Conservation (phyloP, 1,284 basidiomycete genomes). For the Cryptococcus floricola region DNA sequence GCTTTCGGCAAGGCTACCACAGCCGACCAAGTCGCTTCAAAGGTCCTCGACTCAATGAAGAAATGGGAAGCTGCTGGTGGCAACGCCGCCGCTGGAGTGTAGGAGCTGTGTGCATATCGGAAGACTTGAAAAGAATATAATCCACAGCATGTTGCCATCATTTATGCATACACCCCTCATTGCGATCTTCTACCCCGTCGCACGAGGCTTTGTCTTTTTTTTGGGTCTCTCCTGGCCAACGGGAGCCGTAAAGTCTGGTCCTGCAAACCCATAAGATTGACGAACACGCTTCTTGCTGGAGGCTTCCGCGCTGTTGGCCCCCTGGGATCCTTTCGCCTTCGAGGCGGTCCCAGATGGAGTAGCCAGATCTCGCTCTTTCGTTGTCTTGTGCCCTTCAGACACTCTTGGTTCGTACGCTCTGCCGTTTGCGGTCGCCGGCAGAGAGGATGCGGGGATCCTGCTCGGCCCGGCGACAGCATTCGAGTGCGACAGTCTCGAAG, state of each 20-base stretch:
- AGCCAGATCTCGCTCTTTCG: no score
- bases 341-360: background rate
- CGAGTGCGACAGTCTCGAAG: no score
- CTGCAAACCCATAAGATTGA: background rate
- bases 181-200: background rate
- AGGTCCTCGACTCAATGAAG: constrained; percentile 54
- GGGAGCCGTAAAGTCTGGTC: no score
- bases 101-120: background rate
- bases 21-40: constrained; percentile 62
- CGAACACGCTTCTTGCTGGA: background rate
- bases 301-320: background rate
- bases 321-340: background rate
- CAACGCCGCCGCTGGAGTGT: constrained; percentile 38
- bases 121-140: background rate
- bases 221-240: background rate
- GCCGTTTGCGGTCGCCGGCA: no score
- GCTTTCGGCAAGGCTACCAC: constrained; percentile 86
- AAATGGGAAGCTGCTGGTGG: constrained; percentile 53
- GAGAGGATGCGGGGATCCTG: no score
- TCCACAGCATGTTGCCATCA: background rate
- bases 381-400: no score
- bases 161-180: background rate
- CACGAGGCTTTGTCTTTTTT: background rate
- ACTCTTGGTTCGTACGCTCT: no score
- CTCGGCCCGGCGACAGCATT: no score